These are phyloP conservation scores for Ceratobasidium theobromae DNA, from an alignment of 1,284 basidiomycete species.

Conservation along the genomic window DNA sequence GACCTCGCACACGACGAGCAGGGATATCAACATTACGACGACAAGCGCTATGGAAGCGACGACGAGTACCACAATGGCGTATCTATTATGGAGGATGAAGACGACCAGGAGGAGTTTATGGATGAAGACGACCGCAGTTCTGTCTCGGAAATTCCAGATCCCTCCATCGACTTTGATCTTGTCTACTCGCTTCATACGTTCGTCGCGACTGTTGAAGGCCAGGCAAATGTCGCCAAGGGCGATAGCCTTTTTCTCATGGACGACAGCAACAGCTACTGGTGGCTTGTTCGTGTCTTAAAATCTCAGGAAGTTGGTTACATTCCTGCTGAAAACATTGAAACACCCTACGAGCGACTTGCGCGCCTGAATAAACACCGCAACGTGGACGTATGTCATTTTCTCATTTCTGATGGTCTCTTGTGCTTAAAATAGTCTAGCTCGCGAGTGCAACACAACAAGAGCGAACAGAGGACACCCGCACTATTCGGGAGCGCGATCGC, in stretches of 20 bases:
- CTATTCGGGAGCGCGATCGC: constrained; percentile 48
- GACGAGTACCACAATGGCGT: constrained; percentile 23
- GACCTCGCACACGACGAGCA: constrained; percentile 21
- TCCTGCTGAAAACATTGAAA: constrained; percentile 98
- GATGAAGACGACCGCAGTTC: constrained; percentile 53
- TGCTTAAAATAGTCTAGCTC: constrained; percentile 47
- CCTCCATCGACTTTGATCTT: constrained; percentile 87
- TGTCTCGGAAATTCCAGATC: constrained; percentile 82
- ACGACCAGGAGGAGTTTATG: constrained; percentile 34
- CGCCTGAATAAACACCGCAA: constrained; percentile 97
- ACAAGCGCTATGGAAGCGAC: constrained; percentile 35
- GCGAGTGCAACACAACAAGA: constrained; percentile 74
- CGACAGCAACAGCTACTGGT: constrained; percentile 97
- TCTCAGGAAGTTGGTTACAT: constrained; percentile 99
- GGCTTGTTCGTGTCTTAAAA: constrained; percentile 94
- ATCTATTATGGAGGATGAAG: constrained; percentile 38
- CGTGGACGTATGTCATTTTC: constrained; percentile 72
- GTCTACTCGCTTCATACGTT: constrained; percentile 91
- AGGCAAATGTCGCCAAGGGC: constrained; percentile 95
- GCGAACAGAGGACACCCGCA: constrained; percentile 53
- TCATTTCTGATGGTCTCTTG: not conserved
- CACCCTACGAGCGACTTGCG: constrained; percentile 93
- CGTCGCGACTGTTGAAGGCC: constrained; percentile 92
- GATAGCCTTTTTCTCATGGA: constrained; percentile 93
- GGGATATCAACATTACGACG: constrained; percentile 29